phyloP scores from a whole-genome alignment of 805 yeast genomes.

The Zygosaccharomyces kombuchaensis region DNA sequence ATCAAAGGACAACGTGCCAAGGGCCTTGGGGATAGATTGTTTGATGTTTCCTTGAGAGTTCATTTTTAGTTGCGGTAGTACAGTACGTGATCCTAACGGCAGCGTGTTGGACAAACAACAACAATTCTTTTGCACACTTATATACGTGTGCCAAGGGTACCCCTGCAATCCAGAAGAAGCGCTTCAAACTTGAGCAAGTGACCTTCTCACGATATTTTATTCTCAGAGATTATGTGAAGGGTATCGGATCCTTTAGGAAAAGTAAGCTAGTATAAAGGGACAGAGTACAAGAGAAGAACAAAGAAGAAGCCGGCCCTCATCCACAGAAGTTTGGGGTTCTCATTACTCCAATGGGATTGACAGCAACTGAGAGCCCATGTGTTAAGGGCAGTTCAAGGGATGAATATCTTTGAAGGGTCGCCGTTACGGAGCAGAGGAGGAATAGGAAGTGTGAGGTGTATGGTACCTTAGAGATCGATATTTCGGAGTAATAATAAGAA shows the following conservation, averaged over 20 bases:
- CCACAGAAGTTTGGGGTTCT: neutral
- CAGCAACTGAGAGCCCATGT: neutral
- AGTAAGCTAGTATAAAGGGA: neutral
- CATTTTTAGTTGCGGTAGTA: neutral
- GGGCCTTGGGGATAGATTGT: conserved; percentile 21
- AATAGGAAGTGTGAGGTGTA: too few relatives aligned
- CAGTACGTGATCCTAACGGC: neutral
- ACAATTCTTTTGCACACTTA: neutral
- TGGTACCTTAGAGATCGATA: too few relatives aligned
- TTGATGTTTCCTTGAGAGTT: conserved; percentile 9
- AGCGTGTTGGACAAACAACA: neutral
- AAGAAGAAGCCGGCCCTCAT: neutral
- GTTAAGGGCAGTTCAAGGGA: too few relatives aligned
- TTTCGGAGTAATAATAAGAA: too few relatives aligned
- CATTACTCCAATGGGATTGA: neutral
- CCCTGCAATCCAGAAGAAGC: neutral
- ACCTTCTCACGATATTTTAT: neutral
- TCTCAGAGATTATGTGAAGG: neutral
- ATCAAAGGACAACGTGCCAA: conserved; percentile 33
- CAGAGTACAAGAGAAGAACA: neutral
- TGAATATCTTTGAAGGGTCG: too few relatives aligned
- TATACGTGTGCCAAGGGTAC: neutral
- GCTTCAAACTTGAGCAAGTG: neutral
- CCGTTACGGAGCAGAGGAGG: too few relatives aligned
- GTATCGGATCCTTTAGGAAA: neutral